Evolutionary conservation across 306 rosid species (phyloP).

Genomic region (Corylus heterophylla): DNA sequence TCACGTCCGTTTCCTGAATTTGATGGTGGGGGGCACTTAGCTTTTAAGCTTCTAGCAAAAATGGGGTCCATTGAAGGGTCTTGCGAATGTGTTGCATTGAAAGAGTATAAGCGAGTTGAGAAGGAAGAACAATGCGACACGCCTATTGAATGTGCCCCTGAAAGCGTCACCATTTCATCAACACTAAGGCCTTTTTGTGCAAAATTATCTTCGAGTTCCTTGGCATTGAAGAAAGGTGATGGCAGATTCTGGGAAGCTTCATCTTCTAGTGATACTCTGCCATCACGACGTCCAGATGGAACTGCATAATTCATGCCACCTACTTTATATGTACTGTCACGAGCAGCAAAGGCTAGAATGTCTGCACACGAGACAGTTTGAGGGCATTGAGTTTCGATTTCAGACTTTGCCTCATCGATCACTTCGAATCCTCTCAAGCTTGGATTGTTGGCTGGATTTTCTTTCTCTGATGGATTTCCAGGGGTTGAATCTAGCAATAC

Average conservation of each 20-base stretch:
- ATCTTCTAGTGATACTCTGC: background rate
- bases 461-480: conserved; percentile 31
- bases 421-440: conserved; percentile 46
- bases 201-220: conserved; percentile 4
- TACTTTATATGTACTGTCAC: conserved; percentile 20
- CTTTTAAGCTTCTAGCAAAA: background rate
- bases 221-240: conserved; percentile 7
- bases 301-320: background rate
- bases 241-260: background rate
- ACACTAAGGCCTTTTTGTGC: conserved; percentile 11
- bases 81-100: conserved; percentile 12
- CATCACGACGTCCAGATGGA: conserved; percentile 1
- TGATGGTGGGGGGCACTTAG: background rate
- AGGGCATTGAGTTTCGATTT: conserved; percentile 39
- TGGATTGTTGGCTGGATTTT: conserved; percentile 35
- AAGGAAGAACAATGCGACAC: conserved; percentile 16
- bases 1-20: background rate
- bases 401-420: conserved; percentile 35
- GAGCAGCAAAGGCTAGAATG: conserved; percentile 43
- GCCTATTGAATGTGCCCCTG: conserved; percentile 19
- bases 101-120: conserved; percentile 4
- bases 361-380: conserved; percentile 42
- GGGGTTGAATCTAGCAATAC: conserved; percentile 35
- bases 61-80: conserved; percentile 21
- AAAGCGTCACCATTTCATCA: conserved; percentile 18